These are phyloP conservation scores for Sporothrix pallida DNA, from an alignment of 2,329 filamentous ascomycete genomes.

Conservation along the genomic window DNA sequence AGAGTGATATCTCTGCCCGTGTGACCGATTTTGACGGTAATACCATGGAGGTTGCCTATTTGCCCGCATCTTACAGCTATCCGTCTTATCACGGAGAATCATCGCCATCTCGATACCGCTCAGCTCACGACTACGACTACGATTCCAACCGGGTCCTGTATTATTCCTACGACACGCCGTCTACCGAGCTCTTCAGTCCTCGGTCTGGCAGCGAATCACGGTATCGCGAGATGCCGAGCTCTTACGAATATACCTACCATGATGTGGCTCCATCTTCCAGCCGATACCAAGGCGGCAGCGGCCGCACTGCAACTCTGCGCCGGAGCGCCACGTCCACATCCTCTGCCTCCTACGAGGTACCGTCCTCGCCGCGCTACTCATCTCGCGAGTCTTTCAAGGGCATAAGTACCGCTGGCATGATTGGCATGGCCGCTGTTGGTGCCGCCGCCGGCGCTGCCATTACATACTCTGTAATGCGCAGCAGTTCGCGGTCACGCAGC, in stretches of 20 bases:
- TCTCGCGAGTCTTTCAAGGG: constrained; percentile 50
- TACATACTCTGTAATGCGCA: constrained; percentile 70
- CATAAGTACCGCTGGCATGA: constrained; percentile 65
- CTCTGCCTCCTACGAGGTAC: constrained; percentile 37
- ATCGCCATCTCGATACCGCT: constrained; percentile 41
- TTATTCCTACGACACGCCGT: constrained; percentile 28
- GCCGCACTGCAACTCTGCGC: constrained; percentile 31
- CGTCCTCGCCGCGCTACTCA: constrained; percentile 35
- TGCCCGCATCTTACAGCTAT: constrained; percentile 47
- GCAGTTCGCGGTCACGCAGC: constrained; percentile 51
- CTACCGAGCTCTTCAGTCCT: constrained; percentile 29
- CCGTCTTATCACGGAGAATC: constrained; percentile 46
- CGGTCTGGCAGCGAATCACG: constrained; percentile 28
- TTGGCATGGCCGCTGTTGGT: constrained; percentile 48
- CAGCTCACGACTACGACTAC: constrained; percentile 38
- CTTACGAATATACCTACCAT: constrained; percentile 27
- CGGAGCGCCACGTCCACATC: constrained; percentile 34
- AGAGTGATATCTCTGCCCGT: constrained; percentile 53
- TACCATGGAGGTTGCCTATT: constrained; percentile 77
- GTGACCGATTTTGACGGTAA: constrained; percentile 84
- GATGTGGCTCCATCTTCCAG: constrained; percentile 29
- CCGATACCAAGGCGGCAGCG: constrained; percentile 30
- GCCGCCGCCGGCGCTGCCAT: constrained; percentile 73
- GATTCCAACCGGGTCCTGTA: constrained; percentile 47
- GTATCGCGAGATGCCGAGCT: constrained; percentile 26